Conservation (phyloP, 179 eudicot species). For the Pouteria campechiana region DNA sequence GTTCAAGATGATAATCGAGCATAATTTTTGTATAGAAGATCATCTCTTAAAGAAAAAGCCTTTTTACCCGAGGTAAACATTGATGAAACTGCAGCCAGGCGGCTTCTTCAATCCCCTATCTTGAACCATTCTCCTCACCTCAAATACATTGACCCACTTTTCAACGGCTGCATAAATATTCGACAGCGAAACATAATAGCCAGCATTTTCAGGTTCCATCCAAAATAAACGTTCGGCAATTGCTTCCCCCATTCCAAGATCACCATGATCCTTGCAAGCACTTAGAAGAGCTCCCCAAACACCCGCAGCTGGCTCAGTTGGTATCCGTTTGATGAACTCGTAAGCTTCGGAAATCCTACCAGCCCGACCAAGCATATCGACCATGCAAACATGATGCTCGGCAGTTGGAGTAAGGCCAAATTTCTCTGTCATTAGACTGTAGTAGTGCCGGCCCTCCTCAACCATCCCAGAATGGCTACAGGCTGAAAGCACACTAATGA, state of each 20-base stretch:
- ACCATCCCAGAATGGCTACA: conserved; percentile 61
- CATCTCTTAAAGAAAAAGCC: too few relatives aligned
- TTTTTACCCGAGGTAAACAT: conserved; percentile 13
- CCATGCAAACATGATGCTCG: conserved; percentile 61
- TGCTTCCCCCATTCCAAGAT: conserved; percentile 40
- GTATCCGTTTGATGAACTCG: conserved; percentile 28
- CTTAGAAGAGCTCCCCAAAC: conserved; percentile 44
- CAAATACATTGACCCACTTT: conserved; percentile 36
- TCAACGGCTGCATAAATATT: conserved; percentile 62
- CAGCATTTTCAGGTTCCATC: conserved; percentile 45
- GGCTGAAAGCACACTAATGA: conserved; percentile 44
- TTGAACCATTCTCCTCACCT: conserved; percentile 19
- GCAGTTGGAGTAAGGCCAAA: conserved; percentile 34
- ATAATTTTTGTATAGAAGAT: too few relatives aligned
- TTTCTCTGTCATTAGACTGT: conserved; percentile 27
- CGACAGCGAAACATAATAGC: conserved; percentile 43
- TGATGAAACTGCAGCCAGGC: conserved; percentile 26
- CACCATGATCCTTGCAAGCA: conserved; percentile 49
- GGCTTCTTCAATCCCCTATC: conserved; percentile 21
- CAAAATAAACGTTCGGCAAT: conserved; percentile 31
- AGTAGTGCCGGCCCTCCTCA: conserved; percentile 32
- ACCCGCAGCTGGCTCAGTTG: conserved; percentile 17
- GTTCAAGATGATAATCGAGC: too few relatives aligned
- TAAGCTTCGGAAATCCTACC: conserved; percentile 52
- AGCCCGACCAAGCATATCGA: conserved; percentile 60